These are phyloP conservation scores for Anisogramma anomala DNA, from an alignment of 2,329 filamentous ascomycete species.

Conservation along the genomic window DNA sequence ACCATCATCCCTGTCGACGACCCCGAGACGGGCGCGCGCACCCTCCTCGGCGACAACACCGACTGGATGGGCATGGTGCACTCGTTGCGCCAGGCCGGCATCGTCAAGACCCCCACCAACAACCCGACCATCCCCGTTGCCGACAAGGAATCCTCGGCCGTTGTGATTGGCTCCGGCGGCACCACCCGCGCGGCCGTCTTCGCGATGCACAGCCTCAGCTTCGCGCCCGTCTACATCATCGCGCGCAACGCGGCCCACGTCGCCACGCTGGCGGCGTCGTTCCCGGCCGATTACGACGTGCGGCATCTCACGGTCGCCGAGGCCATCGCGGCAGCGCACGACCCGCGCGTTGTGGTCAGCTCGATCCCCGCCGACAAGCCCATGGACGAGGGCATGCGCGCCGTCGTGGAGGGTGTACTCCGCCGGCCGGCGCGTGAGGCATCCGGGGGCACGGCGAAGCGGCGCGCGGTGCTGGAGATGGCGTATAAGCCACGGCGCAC, in stretches of 20 bases:
- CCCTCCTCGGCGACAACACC: conserved; percentile 78
- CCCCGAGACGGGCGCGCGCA: conserved; percentile 31
- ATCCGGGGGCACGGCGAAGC: too few species aligned
- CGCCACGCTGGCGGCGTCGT: conserved; percentile 53
- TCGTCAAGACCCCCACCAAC: conserved; percentile 30
- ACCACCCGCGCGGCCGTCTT: conserved; percentile 88
- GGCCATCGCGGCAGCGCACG: conserved; percentile 34
- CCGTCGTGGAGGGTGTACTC: conserved; percentile 48
- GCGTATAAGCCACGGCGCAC: conserved; percentile 86
- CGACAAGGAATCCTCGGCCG: conserved; percentile 38
- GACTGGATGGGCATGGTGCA: conserved; percentile 90
- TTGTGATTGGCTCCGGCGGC: conserved; percentile 84
- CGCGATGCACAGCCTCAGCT: conserved; percentile 72
- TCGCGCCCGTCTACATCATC: conserved; percentile 75
- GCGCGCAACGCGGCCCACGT: conserved; percentile 65
- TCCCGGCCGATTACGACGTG: conserved; percentile 63
- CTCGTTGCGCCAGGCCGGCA: conserved; percentile 59
- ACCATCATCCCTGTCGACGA: conserved; percentile 59
- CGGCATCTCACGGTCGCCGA: conserved; percentile 46
- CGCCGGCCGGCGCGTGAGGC: conserved; percentile 24
- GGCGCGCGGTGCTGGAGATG: conserved; percentile 74
- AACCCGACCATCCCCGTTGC: too few species aligned
- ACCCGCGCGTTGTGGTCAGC: conserved; percentile 65
- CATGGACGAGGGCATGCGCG: conserved; percentile 59
- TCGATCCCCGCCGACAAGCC: conserved; percentile 84